A percentile compares a stretch with the other conserved stretches of the same genome.
Conservation (phyloP, 768 basidiomycete species). For the Auricularia sp. region DNA sequence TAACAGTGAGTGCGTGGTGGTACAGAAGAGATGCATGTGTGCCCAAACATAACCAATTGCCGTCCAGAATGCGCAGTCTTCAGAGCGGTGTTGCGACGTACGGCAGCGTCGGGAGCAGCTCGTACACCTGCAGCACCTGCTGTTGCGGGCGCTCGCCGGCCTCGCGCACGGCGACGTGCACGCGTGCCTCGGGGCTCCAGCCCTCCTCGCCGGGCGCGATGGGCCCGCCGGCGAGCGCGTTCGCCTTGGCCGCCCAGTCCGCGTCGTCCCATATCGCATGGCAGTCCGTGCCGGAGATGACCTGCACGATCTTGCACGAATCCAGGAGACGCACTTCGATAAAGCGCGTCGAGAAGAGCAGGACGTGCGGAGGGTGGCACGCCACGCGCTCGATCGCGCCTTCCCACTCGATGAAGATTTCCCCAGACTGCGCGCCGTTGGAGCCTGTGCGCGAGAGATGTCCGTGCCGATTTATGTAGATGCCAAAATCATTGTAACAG, state of each 20-base stretch:
- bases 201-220: conserved; percentile 1
- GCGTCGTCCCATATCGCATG: conserved; percentile 27
- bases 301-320: conserved; percentile 15
- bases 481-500: conserved; percentile 29
- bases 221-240: background rate
- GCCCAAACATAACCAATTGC: no score
- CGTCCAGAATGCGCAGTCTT: background rate
- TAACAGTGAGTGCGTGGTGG: no score
- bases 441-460: conserved; percentile 14
- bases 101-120: background rate
- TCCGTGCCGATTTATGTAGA: conserved; percentile 31
- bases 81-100: background rate
- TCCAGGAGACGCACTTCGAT: conserved; percentile 26
- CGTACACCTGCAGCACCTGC: background rate
- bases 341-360: conserved; percentile 25
- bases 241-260: background rate
- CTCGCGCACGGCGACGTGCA: background rate
- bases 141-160: background rate
- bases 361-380: conserved; percentile 28
- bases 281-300: conserved; percentile 19
- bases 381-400: conserved; percentile 27
- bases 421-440: conserved; percentile 13
- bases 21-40: no score
- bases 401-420: conserved; percentile 31
- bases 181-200: background rate